Percentiles rank a stretch among this genome's conserved stretches.
Conservation (phyloP, 2,329 filamentous ascomycete species). For the Colletotrichum sp. region DNA sequence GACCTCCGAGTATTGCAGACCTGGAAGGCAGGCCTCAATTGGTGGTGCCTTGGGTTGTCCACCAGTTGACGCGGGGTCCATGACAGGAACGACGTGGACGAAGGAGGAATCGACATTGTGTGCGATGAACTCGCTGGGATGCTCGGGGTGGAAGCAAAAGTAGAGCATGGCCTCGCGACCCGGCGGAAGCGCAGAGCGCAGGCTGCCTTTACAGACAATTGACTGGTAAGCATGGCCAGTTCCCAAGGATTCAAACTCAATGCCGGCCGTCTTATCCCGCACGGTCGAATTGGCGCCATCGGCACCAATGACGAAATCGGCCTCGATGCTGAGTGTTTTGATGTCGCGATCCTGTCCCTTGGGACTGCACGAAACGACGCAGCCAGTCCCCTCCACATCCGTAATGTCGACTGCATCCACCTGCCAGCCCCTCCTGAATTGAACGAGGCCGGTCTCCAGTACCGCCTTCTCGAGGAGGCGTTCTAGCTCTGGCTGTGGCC, state of each 20-base stretch:
- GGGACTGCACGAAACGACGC: background rate
- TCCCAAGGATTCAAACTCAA: conserved; percentile 3
- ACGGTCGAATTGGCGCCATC: conserved; percentile 9
- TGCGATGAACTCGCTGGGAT: conserved; percentile 11
- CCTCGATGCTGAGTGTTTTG: background rate
- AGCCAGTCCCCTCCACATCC: background rate
- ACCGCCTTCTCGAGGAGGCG: background rate
- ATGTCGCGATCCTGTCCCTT: background rate
- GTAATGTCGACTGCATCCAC: background rate
- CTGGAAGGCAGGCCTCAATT: conserved; percentile 11
- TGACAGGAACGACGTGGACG: conserved; percentile 4
- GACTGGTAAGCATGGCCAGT: conserved; percentile 7
- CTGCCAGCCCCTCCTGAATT: conserved; percentile 7
- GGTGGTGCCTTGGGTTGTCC: background rate
- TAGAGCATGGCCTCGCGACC: conserved; percentile 15
- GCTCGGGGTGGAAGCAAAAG: conserved; percentile 14
- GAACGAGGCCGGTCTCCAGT: background rate
- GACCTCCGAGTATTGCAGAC: background rate
- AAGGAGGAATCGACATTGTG: conserved; percentile 1
- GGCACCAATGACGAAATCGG: conserved; percentile 10
- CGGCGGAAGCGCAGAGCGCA: conserved; percentile 1
- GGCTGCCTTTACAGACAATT: conserved; percentile 2
- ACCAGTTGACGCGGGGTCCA: background rate
- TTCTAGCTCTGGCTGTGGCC: conserved; percentile 9
- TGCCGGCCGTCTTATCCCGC: background rate